Percentiles rank a stretch among this genome's conserved stretches.
These are phyloP conservation scores for Cryptosporidium muris DNA, from an alignment of 169 alveolate genomes.

Conservation along the genomic window DNA sequence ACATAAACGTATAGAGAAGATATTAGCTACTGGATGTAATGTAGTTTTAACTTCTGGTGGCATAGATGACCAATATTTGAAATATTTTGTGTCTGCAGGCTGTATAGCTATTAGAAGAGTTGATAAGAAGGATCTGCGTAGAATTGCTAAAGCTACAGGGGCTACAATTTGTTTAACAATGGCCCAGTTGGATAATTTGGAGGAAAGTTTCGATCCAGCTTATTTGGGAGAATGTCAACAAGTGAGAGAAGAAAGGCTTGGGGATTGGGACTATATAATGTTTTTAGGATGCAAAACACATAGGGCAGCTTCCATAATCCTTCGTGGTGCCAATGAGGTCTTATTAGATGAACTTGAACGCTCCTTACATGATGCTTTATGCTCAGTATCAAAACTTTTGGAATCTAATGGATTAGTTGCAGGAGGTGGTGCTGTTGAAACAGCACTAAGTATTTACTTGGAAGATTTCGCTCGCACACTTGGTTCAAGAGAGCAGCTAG, in stretches of 20 bases:
- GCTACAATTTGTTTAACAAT: constrained; percentile 87
- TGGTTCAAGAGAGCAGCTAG: constrained; percentile 97
- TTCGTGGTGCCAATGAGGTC: constrained; percentile 98
- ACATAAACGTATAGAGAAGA: constrained; percentile 92
- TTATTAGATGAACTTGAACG: constrained; percentile 97
- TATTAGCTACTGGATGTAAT: constrained; percentile 97
- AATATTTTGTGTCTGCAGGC: constrained; percentile 97
- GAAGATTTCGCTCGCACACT: constrained; percentile 96
- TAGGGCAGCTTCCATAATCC: constrained; percentile 86
- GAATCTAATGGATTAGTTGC: constrained; percentile 87
- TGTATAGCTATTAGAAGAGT: constrained; percentile 98
- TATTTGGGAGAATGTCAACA: constrained; percentile 91
- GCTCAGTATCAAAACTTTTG: constrained; percentile 94
- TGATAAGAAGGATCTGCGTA: constrained; percentile 90
- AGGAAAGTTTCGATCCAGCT: constrained; percentile 91
- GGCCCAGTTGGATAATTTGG: constrained; percentile 94
- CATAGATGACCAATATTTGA: constrained; percentile 97
- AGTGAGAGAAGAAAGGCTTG: constrained; percentile 94
- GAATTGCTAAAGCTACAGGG: constrained; percentile 95
- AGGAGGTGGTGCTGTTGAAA: constrained; percentile 99
- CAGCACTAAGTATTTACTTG: constrained; percentile 94
- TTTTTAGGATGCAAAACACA: constrained; percentile 90
- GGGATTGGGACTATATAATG: constrained; percentile 97
- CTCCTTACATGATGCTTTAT: constrained; percentile 97
- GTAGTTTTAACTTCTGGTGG: constrained; percentile 98